phyloP scores from a whole-genome alignment of 2,329 filamentous ascomycete species.

The Lojkania enalia region DNA sequence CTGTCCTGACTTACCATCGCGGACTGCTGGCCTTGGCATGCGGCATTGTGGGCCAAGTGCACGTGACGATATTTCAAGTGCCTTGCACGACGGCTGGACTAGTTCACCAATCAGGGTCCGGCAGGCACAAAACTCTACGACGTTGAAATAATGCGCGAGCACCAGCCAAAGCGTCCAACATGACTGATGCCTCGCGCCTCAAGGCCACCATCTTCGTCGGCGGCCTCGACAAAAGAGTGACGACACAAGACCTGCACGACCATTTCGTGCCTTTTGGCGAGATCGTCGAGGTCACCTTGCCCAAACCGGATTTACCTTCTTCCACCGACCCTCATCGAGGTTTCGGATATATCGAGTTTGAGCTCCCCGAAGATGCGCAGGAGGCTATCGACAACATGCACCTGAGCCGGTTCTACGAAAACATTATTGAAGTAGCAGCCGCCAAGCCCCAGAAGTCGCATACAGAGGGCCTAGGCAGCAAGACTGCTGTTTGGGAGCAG shows the following conservation, averaged over 20 bases:
- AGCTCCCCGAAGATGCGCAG: constrained; percentile 79
- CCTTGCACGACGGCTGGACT: too few species aligned
- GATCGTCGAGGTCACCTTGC: constrained; percentile 86
- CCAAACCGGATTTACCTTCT: constrained; percentile 82
- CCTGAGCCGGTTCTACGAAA: constrained; percentile 90
- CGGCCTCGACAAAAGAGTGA: constrained; percentile 80
- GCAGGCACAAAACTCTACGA: background rate
- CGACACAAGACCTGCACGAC: constrained; percentile 74
- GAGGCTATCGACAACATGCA: constrained; percentile 99
- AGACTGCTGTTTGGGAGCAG: constrained; percentile 96
- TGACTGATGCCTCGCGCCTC: constrained; percentile 81
- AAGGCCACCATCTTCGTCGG: constrained; percentile 94
- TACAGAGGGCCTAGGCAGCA: constrained; percentile 86
- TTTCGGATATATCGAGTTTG: constrained; percentile 96
- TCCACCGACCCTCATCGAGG: constrained; percentile 80
- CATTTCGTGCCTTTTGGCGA: constrained; percentile 97
- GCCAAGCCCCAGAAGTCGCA: constrained; percentile 91
- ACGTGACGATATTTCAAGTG: constrained; percentile 12
- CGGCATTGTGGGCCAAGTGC: constrained; percentile 13
- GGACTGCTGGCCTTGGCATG: constrained; percentile 14
- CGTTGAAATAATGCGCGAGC: background rate
- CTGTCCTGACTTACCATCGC: constrained; percentile 40
- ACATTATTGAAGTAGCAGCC: constrained; percentile 86
- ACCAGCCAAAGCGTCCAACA: constrained; percentile 42
- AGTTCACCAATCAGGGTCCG: background rate